phyloP scores from a whole-genome alignment of 2,329 filamentous ascomycete genomes.

The Fusarium sp. region DNA sequence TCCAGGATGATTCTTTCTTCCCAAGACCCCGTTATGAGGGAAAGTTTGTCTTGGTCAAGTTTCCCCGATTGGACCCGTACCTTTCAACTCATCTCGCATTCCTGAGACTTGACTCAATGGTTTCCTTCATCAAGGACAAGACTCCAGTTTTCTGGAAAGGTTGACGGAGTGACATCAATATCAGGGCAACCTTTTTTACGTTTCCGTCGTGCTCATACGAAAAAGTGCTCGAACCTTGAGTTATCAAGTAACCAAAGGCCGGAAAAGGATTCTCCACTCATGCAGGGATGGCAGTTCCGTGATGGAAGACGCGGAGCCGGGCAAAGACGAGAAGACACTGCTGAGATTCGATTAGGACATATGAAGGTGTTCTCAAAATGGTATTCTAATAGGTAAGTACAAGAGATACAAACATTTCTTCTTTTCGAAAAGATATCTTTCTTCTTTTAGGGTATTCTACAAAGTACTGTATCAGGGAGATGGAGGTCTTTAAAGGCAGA shows the following conservation, averaged over 20 bases:
- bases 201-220: background rate
- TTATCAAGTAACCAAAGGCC: background rate
- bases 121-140: background rate
- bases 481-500: background rate
- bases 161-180: background rate
- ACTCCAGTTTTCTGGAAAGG: background rate
- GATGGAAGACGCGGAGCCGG: background rate
- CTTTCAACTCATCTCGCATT: background rate
- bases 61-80: background rate
- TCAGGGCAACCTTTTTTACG: background rate
- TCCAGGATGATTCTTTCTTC: background rate
- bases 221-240: background rate
- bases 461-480: background rate
- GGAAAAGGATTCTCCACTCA: background rate
- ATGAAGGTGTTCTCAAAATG: background rate
- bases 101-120: background rate
- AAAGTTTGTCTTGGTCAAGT: background rate
- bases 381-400: background rate
- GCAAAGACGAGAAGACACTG: background rate
- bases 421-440: background rate
- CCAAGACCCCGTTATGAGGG: background rate
- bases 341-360: background rate
- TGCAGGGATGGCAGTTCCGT: background rate
- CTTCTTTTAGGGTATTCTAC: background rate
- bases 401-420: background rate